Evolutionary conservation across 2,329 filamentous ascomycete species (phyloP).

Genomic region (Colletotrichum orbiculare): DNA sequence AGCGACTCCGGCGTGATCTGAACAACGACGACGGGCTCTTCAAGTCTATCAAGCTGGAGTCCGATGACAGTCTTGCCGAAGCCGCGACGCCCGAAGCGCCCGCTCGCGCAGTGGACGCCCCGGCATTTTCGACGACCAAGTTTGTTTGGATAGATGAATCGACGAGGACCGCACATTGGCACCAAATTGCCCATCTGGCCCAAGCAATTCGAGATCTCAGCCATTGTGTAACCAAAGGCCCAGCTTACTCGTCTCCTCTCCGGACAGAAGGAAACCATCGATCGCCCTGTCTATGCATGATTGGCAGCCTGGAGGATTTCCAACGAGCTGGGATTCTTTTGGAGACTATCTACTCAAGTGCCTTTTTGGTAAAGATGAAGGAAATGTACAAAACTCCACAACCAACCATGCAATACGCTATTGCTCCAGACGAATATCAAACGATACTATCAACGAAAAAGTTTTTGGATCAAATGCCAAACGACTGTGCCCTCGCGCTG

Average conservation of each 20-base stretch:
- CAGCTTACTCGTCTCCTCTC: constrained; percentile 1
- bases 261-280: constrained; percentile 9
- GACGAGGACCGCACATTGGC: constrained; percentile 30
- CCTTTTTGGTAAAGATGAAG: constrained; percentile 24
- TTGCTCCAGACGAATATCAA: constrained; percentile 19
- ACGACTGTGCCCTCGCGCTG: constrained; percentile 15
- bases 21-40: constrained; percentile 13
- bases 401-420: constrained; percentile 23
- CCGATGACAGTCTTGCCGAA: background rate
- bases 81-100: background rate
- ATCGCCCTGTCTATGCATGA: constrained; percentile 6
- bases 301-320: constrained; percentile 3
- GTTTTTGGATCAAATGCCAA: constrained; percentile 24
- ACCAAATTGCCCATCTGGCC: constrained; percentile 26
- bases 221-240: constrained; percentile 14
- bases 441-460: constrained; percentile 10
- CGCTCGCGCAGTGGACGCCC: background rate
- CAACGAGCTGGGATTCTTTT: constrained; percentile 23
- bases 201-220: constrained; percentile 16
- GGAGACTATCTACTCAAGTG: constrained; percentile 32
- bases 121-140: constrained; percentile 2
- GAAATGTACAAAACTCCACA: constrained; percentile 15
- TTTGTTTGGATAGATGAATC: constrained; percentile 33
- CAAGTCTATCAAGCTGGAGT: constrained; percentile 28
- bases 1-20: constrained; percentile 17